These are phyloP conservation scores for Salix brachista DNA, from an alignment of 345 rosid species.

Conservation along the genomic window DNA sequence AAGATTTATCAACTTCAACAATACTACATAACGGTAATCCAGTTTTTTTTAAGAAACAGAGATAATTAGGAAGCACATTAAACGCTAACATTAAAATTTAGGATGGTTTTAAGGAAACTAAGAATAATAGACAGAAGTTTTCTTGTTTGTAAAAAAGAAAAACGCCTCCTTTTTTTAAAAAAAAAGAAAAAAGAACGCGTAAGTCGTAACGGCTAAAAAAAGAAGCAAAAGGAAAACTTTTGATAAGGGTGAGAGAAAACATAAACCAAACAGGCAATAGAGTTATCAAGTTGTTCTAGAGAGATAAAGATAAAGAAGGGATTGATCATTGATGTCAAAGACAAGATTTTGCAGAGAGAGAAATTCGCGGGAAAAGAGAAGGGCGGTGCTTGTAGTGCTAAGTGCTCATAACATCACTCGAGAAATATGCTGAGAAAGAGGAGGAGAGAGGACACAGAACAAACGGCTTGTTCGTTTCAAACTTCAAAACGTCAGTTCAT, in stretches of 20 bases:
- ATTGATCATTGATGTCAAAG: too few relatives aligned
- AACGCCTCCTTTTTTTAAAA: not conserved
- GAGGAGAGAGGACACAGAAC: not conserved
- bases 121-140: not conserved
- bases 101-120: too few relatives aligned
- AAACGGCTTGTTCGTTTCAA: too few relatives aligned
- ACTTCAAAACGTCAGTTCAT: too few relatives aligned
- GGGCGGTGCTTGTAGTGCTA: not conserved
- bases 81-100: not conserved
- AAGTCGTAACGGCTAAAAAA: not conserved
- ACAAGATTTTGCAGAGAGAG: not conserved
- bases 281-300: not conserved
- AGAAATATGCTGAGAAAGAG: not conserved
- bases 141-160: not conserved
- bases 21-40: not conserved
- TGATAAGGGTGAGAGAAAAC: not conserved
- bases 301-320: not conserved
- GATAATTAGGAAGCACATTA: not conserved
- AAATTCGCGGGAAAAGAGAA: conserved; percentile 7
- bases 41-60: not conserved
- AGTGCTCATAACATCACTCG: too few relatives aligned
- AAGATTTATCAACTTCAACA: too few relatives aligned
- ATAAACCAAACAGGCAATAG: not conserved
- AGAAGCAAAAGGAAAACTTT: not conserved
- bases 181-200: not conserved